A percentile compares a stretch with the other conserved stretches of the same genome.
phyloP scores from a whole-genome alignment of 768 basidiomycete genomes.

The Tephrocybe sp. region DNA sequence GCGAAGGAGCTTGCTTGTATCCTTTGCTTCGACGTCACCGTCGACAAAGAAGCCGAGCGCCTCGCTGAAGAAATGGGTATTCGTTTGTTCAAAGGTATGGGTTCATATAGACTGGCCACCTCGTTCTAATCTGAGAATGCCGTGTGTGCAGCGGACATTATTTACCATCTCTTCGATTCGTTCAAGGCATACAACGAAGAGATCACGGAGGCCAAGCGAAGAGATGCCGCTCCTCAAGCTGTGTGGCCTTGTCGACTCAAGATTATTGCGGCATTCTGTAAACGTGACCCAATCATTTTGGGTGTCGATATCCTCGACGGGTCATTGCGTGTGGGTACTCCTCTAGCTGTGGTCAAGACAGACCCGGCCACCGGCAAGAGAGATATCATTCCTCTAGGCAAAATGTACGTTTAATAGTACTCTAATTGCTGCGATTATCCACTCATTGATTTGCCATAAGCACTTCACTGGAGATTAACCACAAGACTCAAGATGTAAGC shows the following conservation, averaged over 20 bases:
- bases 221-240: slow-evolving; percentile 90
- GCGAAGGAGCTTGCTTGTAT: slow-evolving; percentile 94
- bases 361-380: slow-evolving; percentile 86
- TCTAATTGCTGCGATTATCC: not conserved
- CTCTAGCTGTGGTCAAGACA: slow-evolving; percentile 90
- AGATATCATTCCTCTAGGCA: slow-evolving; percentile 89
- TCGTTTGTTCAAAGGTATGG: slow-evolving; percentile 84
- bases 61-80: slow-evolving; percentile 94
- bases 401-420: slow-evolving; percentile 66
- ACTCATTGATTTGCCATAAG: slow-evolving; percentile 36
- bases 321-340: slow-evolving; percentile 86
- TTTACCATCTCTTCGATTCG: slow-evolving; percentile 96
- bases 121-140: not conserved
- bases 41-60: slow-evolving; percentile 91
- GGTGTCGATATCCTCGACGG: slow-evolving; percentile 97
- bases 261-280: slow-evolving; percentile 91
- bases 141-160: slow-evolving; percentile 78
- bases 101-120: not conserved
- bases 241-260: slow-evolving; percentile 96
- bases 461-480: slow-evolving; percentile 96
- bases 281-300: slow-evolving; percentile 95
- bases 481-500: slow-evolving; percentile 79
- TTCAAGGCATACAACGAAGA: slow-evolving; percentile 93
- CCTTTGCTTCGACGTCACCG: slow-evolving; percentile 92
- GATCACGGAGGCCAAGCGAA: slow-evolving; percentile 88